Evolutionary conservation across 176 grass and related monocot species (phyloP).

Genomic region (Ensete glaucum): DNA sequence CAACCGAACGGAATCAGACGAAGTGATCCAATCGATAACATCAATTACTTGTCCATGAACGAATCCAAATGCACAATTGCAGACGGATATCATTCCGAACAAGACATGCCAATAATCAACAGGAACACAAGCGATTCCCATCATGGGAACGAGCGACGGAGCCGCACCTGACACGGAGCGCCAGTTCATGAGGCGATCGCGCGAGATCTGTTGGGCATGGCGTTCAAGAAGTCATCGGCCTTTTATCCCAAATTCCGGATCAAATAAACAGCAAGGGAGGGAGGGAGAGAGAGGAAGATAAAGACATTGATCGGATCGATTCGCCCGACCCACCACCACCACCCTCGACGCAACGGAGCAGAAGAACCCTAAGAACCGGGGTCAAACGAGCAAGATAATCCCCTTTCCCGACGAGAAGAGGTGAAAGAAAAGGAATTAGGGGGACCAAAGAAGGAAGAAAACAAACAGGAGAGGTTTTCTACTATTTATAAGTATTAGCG

Average conservation of each 20-base stretch:
- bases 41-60: neutral
- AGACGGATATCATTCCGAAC: neutral
- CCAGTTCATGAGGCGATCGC: neutral
- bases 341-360: neutral
- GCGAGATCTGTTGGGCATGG: neutral
- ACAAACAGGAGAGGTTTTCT: too few species aligned
- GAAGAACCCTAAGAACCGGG: neutral
- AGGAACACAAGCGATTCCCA: neutral
- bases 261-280: neutral
- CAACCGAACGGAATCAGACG: neutral
- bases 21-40: neutral
- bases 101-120: neutral
- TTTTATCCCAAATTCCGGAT: neutral
- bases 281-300: neutral
- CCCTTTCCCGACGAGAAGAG: too few species aligned
- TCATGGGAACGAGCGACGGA: neutral
- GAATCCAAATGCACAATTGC: neutral
- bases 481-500: neutral
- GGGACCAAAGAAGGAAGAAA: too few species aligned
- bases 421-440: too few species aligned
- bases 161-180: neutral
- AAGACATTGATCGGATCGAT: neutral
- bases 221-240: neutral
- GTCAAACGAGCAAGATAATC: neutral
- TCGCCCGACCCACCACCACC: neutral